phyloP scores from a whole-genome alignment of 352 stramenopile species.

The Globisporangium megalacanthum region DNA sequence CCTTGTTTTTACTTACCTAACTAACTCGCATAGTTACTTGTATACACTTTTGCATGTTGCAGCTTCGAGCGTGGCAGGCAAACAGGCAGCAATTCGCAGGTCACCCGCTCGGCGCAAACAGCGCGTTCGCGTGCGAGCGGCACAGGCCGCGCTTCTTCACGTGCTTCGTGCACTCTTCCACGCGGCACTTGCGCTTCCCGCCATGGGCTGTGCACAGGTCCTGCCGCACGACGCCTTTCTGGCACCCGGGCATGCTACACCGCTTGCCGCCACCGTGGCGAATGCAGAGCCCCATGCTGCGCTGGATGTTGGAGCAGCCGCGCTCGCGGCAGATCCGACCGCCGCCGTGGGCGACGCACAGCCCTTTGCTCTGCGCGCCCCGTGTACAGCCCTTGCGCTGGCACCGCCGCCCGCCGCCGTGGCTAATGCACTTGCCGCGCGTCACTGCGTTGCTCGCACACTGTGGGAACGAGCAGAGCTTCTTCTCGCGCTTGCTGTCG shows the following conservation, averaged over 20 bases:
- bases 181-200: constrained; percentile 76
- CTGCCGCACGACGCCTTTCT: constrained; percentile 83
- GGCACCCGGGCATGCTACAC: constrained; percentile 71
- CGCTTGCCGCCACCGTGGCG: constrained; percentile 81
- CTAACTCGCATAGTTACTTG: constrained; percentile 1
- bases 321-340: constrained; percentile 74
- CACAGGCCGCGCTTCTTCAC: constrained; percentile 85
- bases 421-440: constrained; percentile 74
- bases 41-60: not conserved
- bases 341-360: constrained; percentile 80
- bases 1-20: not conserved
- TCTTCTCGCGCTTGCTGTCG: constrained; percentile 52
- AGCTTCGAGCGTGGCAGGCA: no score
- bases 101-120: constrained; percentile 25
- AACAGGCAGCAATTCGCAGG: not conserved
- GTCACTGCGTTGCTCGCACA: constrained; percentile 78
- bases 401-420: constrained; percentile 72
- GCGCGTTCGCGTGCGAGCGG: constrained; percentile 67
- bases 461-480: constrained; percentile 66
- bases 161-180: constrained; percentile 79
- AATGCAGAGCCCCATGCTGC: constrained; percentile 81
- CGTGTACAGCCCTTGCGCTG: constrained; percentile 81
- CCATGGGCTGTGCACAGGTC: constrained; percentile 84
- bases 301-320: constrained; percentile 83
- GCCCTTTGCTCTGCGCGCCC: constrained; percentile 71